Base-by-base conservation (phyloP, 768 basidiomycete genomes). In the Lentinula aciculospora region DNA sequence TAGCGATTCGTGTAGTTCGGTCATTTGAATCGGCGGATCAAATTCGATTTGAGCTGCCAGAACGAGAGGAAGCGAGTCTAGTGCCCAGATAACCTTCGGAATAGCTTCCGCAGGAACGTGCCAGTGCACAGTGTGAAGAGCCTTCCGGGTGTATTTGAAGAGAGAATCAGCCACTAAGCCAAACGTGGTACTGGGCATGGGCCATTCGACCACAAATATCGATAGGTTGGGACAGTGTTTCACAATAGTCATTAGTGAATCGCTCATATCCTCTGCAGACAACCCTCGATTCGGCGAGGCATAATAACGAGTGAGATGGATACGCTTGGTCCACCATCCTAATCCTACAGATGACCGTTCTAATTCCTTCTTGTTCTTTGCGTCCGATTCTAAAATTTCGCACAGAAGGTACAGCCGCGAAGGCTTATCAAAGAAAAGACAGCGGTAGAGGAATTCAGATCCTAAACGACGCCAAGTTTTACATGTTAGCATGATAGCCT, bases 401-500 rank as follows among this genome's bases (percentile, higher is more conserved):
- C 79, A 81, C 7, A 89, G 73, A 0, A 73, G 69, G 23, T 80
- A 71, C 3, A 91, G 69, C 53, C 82, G 81, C 13, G 71, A 64
- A 5, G 86, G 83, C 42, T 83, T 74, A 60, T 81, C 79, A 67
- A 91, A 82, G 72, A 86, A 86, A 31, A 92, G 73, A 63, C 76
- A 87, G 7, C 82, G 80, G 66, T 85, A 89, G 61, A 90, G 76
- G 47, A 84, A 81, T 65, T 90, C 86, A 10, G 80, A 73, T 19
- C 81, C 88, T 3, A 88, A 68, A 44, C 69, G 71, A 29, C 81
- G 78, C 85, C 85, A 90, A 6, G 74, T 75, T 60, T 75, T 80
- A 66, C 87, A 90, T 0, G 88, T 88, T 2, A 78, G 69, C 60
- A 86, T 81, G 56, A 92, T 85, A 1, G 86, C 78, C 87, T 91